Percentiles rank a stretch among this genome's conserved stretches.
Evolutionary conservation across 2,329 filamentous ascomycete species (phyloP).

Genomic region (Fusarium albidum): DNA sequence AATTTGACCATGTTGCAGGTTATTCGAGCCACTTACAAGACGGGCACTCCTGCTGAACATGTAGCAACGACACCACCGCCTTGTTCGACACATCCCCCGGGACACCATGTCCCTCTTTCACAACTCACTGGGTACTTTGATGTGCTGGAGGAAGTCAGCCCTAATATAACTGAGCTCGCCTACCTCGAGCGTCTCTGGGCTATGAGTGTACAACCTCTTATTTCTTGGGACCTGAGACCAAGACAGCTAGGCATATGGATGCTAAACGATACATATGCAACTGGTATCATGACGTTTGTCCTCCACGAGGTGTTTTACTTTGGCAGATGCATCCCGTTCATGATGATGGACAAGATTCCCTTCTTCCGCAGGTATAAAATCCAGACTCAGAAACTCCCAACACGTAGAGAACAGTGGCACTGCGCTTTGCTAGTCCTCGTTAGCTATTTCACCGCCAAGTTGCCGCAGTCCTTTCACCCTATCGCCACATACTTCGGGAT

Average conservation of each 20-base stretch:
- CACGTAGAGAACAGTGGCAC: constrained; percentile 91
- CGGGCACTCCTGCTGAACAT: too few relatives aligned
- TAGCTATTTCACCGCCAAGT: constrained; percentile 96
- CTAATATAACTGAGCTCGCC: constrained; percentile 83
- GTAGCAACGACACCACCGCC: too few relatives aligned
- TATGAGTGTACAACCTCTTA: constrained; percentile 59
- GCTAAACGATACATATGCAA: constrained; percentile 96
- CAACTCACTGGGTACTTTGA: too few relatives aligned
- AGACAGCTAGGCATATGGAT: constrained; percentile 79
- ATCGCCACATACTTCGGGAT: constrained; percentile 93
- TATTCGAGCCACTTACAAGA: too few relatives aligned
- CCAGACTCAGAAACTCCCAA: constrained; percentile 88
- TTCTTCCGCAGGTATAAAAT: constrained; percentile 95
- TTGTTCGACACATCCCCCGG: too few relatives aligned
- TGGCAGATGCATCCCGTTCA: constrained; percentile 87
- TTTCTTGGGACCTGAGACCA: constrained; percentile 25
- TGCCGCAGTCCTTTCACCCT: constrained; percentile 97
- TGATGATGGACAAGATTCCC: constrained; percentile 88
- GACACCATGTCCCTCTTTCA: too few relatives aligned
- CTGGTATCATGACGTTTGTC: constrained; percentile 95
- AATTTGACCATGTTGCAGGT: too few relatives aligned
- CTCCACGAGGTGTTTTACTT: constrained; percentile 98
- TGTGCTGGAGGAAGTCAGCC: constrained; percentile 70
- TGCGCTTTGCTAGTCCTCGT: constrained; percentile 93
- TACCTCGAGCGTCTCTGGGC: constrained; percentile 90